phyloP scores from a whole-genome alignment of 2,329 filamentous ascomycete genomes.

The Apiospora pterosperma region DNA sequence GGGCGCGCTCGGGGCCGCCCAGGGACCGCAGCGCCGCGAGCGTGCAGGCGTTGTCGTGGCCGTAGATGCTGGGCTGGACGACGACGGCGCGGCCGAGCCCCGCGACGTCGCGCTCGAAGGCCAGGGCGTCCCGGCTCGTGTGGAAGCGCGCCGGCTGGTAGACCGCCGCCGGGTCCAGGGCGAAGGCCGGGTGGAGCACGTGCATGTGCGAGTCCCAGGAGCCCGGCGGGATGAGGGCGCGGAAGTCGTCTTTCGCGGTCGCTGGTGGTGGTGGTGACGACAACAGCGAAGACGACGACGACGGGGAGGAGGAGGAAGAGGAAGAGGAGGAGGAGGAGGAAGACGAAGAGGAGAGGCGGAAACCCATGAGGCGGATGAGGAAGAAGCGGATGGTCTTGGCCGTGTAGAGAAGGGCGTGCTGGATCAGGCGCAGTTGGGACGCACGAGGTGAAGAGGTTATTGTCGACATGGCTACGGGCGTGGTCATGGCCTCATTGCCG shows the following conservation, averaged over 20 bases:
- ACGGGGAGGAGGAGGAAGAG: neutral
- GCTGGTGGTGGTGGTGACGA: neutral
- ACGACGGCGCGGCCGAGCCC: constrained; percentile 55
- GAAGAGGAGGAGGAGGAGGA: neutral
- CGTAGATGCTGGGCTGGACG: constrained; percentile 61
- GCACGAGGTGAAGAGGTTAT: neutral
- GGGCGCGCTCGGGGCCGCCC: constrained; percentile 46
- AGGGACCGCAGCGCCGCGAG: constrained; percentile 49
- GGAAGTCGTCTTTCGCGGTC: neutral
- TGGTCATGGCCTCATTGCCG: neutral
- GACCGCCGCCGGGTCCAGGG: constrained; percentile 42
- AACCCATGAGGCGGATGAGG: neutral
- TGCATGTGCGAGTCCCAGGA: constrained; percentile 65
- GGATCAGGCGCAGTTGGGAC: neutral
- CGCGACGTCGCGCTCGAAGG: constrained; percentile 44
- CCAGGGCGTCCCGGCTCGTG: constrained; percentile 46
- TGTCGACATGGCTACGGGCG: neutral
- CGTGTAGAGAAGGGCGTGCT: neutral
- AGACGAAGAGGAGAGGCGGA: neutral
- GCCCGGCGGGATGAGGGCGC: constrained; percentile 31
- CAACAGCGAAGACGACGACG: neutral
- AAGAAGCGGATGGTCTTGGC: neutral
- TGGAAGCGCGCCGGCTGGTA: constrained; percentile 47
- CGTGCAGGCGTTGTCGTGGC: constrained; percentile 56
- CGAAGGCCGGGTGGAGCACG: constrained; percentile 53